Percentiles rank a stretch among this genome's conserved stretches.
phyloP scores from a whole-genome alignment of 2,329 filamentous ascomycete species.

The Sporothrix brasiliensis region DNA sequence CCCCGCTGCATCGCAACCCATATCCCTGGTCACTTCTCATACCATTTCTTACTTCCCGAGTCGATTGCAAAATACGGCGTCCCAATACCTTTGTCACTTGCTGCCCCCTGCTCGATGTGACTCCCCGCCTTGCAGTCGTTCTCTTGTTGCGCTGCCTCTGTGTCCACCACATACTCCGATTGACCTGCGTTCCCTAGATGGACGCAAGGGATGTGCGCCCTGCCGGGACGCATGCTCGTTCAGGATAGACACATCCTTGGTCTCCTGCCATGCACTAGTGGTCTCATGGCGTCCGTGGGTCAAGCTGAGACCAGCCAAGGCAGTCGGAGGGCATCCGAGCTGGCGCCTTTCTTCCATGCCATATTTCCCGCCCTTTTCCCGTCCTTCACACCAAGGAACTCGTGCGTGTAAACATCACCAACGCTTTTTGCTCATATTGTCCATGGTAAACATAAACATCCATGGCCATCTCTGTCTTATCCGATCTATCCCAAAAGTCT shows the following conservation, averaged over 20 bases:
- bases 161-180: background rate
- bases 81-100: background rate
- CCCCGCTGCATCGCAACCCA: background rate
- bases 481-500: background rate
- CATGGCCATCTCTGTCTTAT: background rate
- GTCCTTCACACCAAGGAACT: too few species aligned
- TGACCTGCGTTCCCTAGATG: too few species aligned
- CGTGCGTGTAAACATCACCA: too few species aligned
- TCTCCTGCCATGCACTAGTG: background rate
- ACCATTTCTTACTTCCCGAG: background rate
- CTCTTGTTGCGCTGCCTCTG: background rate
- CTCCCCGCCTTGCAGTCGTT: background rate
- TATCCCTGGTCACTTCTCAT: background rate
- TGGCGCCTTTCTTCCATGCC: background rate
- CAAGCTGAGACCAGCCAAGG: too few species aligned
- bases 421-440: background rate
- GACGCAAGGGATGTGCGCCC: slow-evolving; percentile 5
- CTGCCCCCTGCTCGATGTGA: background rate
- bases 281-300: too few species aligned
- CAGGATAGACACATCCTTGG: background rate
- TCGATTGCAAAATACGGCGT: background rate
- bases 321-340: too few species aligned
- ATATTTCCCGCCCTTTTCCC: too few species aligned
- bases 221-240: slow-evolving; percentile 4
- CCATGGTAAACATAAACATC: background rate